Percentiles rank a stretch among this genome's conserved stretches.
Conservation (phyloP, 257 asterid genomes). For the Gentiana macrophylla region DNA sequence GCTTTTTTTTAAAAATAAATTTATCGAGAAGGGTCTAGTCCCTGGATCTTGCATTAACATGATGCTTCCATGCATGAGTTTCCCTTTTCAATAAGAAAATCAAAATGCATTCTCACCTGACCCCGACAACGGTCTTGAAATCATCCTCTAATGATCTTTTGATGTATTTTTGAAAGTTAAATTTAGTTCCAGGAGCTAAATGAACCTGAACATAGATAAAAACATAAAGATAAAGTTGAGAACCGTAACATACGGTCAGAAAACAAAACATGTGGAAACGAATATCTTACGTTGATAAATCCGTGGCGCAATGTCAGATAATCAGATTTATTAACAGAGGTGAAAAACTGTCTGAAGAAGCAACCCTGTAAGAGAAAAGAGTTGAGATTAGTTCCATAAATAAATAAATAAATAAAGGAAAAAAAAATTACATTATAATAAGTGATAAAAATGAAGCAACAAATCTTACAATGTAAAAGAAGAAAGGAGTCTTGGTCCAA, state of each 20-base stretch:
- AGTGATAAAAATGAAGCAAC: too few relatives aligned
- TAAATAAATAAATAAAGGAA: not conserved
- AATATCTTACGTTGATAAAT: conserved; percentile 62
- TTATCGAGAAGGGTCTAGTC: too few relatives aligned
- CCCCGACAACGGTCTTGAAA: conserved; percentile 85
- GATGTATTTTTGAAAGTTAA: conserved; percentile 89
- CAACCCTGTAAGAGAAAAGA: conserved; percentile 55
- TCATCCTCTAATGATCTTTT: conserved; percentile 93
- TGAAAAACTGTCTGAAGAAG: conserved; percentile 77
- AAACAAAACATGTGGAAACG: not conserved
- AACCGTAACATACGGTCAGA: not conserved
- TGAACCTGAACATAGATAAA: conserved; percentile 43
- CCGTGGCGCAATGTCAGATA: conserved; percentile 92
- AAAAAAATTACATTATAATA: not conserved
- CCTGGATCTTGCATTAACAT: too few relatives aligned
- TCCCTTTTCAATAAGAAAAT: not conserved
- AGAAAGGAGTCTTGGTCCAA: conserved; percentile 77
- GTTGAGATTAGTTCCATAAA: not conserved
- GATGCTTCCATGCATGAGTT: too few relatives aligned
- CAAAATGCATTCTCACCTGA: conserved; percentile 42
- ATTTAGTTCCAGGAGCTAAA: conserved; percentile 94
- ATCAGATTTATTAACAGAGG: conserved; percentile 82
- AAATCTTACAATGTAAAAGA: conserved; percentile 69
- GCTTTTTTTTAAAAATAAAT: too few relatives aligned
- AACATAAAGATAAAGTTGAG: too few relatives aligned